Conservation (phyloP, 495 filamentous ascomycete species). For the Letharia lupina region DNA sequence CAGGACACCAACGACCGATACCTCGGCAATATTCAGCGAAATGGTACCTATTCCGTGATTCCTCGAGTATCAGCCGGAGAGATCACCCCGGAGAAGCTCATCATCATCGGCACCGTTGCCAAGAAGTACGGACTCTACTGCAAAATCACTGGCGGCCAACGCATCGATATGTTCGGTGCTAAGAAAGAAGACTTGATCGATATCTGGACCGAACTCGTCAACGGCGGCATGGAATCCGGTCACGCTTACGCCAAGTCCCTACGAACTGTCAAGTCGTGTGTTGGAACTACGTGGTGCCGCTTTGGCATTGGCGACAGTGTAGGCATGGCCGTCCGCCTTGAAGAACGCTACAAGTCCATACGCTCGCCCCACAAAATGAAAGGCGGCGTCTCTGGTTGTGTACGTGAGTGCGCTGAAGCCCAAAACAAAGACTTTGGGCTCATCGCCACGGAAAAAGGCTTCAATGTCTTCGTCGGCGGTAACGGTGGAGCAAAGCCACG, state of each 20-base stretch:
- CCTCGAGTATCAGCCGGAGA: constrained; percentile 82
- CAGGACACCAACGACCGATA: constrained; percentile 94
- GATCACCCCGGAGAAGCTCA: constrained; percentile 85
- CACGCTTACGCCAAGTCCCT: constrained; percentile 93
- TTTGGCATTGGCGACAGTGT: constrained; percentile 93
- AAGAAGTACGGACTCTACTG: constrained; percentile 85
- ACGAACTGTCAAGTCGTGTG: constrained; percentile 85
- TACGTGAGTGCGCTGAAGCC: constrained; percentile 90
- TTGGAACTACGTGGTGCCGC: constrained; percentile 91
- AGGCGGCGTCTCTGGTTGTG: constrained; percentile 84
- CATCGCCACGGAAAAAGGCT: constrained; percentile 90
- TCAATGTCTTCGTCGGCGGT: constrained; percentile 88
- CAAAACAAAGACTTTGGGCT: constrained; percentile 96
- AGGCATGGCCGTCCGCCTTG: constrained; percentile 88
- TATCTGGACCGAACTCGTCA: constrained; percentile 83
- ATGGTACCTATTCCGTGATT: constrained; percentile 88
- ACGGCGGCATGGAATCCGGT: constrained; percentile 90
- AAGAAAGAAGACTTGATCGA: constrained; percentile 80
- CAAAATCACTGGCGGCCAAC: constrained; percentile 92
- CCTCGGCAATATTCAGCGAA: constrained; percentile 90
- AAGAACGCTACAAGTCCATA: constrained; percentile 93
- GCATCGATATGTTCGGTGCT: constrained; percentile 94
- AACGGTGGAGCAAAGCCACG: constrained; percentile 86
- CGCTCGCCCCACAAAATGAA: constrained; percentile 91
- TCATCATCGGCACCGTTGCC: constrained; percentile 79